Conservation (phyloP, 495 filamentous ascomycete genomes). For the Annulohypoxylon moriforme region DNA sequence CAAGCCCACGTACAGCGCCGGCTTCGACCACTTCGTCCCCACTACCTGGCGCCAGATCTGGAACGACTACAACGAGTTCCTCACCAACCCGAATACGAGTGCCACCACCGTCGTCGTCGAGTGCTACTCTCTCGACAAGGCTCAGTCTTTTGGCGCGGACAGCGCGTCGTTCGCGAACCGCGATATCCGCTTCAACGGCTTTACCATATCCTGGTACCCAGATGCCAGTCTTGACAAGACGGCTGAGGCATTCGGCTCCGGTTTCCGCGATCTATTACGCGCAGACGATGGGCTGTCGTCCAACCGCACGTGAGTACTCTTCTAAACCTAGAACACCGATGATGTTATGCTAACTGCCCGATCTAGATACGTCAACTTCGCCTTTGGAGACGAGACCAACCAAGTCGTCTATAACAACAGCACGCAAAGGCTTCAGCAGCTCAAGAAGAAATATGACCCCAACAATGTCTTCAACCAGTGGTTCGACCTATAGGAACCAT, state of each 20-base stretch:
- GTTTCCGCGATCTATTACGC: conserved; percentile 29
- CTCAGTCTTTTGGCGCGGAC: conserved; percentile 40
- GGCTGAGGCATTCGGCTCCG: conserved; percentile 43
- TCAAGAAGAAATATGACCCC: conserved; percentile 58
- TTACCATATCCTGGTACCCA: conserved; percentile 48
- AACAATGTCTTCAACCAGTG: conserved; percentile 49
- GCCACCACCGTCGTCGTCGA: conserved; percentile 52
- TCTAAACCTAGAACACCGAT: conserved; percentile 23
- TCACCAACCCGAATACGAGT: conserved; percentile 48
- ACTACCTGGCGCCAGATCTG: conserved; percentile 41
- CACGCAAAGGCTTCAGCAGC: conserved; percentile 43
- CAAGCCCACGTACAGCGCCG: conserved; percentile 48
- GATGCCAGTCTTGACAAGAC: conserved; percentile 39
- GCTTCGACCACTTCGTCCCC: conserved; percentile 40
- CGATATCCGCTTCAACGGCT: conserved; percentile 41
- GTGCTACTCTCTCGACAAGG: conserved; percentile 53
- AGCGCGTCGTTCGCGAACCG: conserved; percentile 54
- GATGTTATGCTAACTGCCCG: conserved; percentile 15
- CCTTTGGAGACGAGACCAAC: conserved; percentile 54
- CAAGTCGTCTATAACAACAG: conserved; percentile 46
- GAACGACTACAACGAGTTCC: conserved; percentile 38
- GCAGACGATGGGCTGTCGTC: conserved; percentile 20
- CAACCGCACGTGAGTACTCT: conserved; percentile 34
- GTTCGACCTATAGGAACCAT: conserved; percentile 16
- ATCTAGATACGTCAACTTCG: conserved; percentile 55